Base-by-base conservation (phyloP, 192 early-diverging fungal species). In the Globomyces pollinis-pini region DNA sequence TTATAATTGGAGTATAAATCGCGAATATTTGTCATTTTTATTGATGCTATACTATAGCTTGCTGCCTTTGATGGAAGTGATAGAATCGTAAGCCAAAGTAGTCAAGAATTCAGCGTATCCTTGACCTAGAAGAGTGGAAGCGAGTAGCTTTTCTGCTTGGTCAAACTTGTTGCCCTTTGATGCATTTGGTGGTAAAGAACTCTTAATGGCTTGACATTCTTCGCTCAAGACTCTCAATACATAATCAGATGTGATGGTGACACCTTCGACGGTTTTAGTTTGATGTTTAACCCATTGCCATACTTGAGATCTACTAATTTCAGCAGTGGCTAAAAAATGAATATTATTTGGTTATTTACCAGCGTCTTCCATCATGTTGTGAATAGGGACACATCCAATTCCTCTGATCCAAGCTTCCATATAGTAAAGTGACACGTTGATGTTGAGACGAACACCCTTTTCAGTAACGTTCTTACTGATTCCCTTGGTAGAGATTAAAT, bases 301-400 rank as follows among this genome's bases (percentile, higher is more conserved):
- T 8, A 98, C 73, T 80, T 98, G 95, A 33, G 88, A 90, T 50
- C 95, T 86, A 2, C 91, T 93, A 63, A 98, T 98, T 79, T 98
- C 95, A 34, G 93, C 93, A 0, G 95, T 98, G 16, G 95, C 95
- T n/a, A n/a, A n/a, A n/a, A n/a, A n/a, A n/a, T n/a, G n/a, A n/a
- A n/a, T n/a, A n/a, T n/a, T n/a, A n/a, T n/a, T n/a, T n/a, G n/a
- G n/a, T n/a, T n/a, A n/a, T n/a, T n/a, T n/a, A n/a, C n/a, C n/a
- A 1, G 93, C 93, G 63, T 98, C 95, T 76, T 98, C 95, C 95
- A 98, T 95, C 38, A 98, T 76, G 77, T 90, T 90, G 79, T 93
- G 89, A 72, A 98, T 98, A 44, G 95, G 95, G 16, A 98, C 95
- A 68, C 95, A 98, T 31, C 95, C 95, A 56, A 79, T 76, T 31